Percentiles rank a stretch among this genome's conserved stretches.
Conservation (phyloP, 2,329 filamentous ascomycete genomes). For the Rutstroemia sp. region DNA sequence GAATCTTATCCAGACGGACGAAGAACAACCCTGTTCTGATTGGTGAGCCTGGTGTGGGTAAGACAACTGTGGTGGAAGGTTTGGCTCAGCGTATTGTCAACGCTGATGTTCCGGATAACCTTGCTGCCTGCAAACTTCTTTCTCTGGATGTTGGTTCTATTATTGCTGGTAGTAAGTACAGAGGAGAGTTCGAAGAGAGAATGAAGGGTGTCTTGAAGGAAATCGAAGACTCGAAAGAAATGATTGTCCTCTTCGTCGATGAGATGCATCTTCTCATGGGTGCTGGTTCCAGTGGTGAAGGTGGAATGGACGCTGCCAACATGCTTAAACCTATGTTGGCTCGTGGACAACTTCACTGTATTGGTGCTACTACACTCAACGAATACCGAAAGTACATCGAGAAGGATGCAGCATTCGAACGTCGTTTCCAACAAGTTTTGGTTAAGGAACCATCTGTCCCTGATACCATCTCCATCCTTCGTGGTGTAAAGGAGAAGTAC, state of each 20-base stretch:
- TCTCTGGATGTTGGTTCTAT: constrained; percentile 93
- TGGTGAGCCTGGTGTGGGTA: constrained; percentile 95
- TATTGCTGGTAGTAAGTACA: constrained; percentile 96
- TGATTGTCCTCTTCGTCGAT: constrained; percentile 96
- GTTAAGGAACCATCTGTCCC: constrained; percentile 87
- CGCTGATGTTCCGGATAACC: constrained; percentile 89
- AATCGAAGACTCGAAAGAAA: constrained; percentile 88
- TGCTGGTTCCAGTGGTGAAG: constrained; percentile 86
- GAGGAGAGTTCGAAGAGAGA: constrained; percentile 96
- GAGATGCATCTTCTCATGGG: constrained; percentile 99
- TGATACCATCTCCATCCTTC: constrained; percentile 96
- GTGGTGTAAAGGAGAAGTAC: constrained; percentile 95
- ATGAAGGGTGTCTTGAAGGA: constrained; percentile 99
- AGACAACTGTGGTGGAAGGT: constrained; percentile 96
- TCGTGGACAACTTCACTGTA: constrained; percentile 92
- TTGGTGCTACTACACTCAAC: constrained; percentile 88
- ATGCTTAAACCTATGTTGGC: constrained; percentile 97
- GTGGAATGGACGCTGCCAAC: constrained; percentile 98
- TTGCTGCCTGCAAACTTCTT: constrained; percentile 87
- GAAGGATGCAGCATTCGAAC: constrained; percentile 96
- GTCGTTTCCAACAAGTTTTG: constrained; percentile 95
- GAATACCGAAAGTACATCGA: constrained; percentile 99
- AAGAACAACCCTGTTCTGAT: constrained; percentile 99
- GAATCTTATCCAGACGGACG: constrained; percentile 85
- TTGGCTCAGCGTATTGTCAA: constrained; percentile 94